Percentiles rank a stretch among this genome's conserved stretches.
phyloP scores from a whole-genome alignment of 148 eudicot species.

The Polygonum aviculare region DNA sequence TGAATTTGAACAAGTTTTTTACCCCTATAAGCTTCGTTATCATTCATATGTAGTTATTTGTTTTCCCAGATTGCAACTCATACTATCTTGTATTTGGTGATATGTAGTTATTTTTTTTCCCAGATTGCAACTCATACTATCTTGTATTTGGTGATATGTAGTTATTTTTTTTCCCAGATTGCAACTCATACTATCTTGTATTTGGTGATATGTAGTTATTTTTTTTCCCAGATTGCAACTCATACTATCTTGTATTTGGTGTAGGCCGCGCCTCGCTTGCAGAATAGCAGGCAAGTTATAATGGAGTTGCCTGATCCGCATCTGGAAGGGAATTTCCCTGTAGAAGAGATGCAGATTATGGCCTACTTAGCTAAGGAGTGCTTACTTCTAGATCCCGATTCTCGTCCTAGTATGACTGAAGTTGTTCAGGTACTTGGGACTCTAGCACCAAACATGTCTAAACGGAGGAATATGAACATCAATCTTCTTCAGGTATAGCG shows the following conservation, averaged over 20 bases:
- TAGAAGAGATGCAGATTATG: slow-evolving; percentile 84
- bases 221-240: too few relatives aligned
- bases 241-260: not conserved
- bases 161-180: too few relatives aligned
- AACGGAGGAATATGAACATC: slow-evolving; percentile 37
- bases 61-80: too few relatives aligned
- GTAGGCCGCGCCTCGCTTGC: slow-evolving; percentile 81
- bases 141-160: not conserved
- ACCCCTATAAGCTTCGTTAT: too few relatives aligned
- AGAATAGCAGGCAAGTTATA: slow-evolving; percentile 51
- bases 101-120: too few relatives aligned
- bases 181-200: not conserved
- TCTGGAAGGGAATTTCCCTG: slow-evolving; percentile 50
- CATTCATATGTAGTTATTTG: too few relatives aligned
- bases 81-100: not conserved
- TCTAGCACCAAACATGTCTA: slow-evolving; percentile 61
- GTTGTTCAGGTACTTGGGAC: slow-evolving; percentile 87
- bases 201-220: not conserved
- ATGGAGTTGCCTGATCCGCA: slow-evolving; percentile 73
- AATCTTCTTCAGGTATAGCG: slow-evolving; percentile 49
- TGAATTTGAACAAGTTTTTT: too few relatives aligned
- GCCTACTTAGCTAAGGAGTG: slow-evolving; percentile 98
- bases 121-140: not conserved
- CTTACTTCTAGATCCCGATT: slow-evolving; percentile 79
- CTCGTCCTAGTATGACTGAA: slow-evolving; percentile 89